phyloP scores from a whole-genome alignment of 192 early-diverging fungal species.

The Diversispora epigaea region DNA sequence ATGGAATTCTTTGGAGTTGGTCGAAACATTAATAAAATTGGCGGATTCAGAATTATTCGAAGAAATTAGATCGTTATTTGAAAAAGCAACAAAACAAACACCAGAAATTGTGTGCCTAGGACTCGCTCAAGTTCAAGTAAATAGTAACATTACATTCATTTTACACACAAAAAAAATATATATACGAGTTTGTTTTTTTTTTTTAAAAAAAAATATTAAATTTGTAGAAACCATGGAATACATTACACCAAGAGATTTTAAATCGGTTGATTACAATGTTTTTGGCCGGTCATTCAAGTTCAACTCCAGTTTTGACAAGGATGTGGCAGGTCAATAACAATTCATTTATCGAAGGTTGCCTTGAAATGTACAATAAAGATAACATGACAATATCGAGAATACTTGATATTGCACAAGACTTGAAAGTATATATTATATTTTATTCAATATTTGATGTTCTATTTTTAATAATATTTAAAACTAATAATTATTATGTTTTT shows the following conservation, averaged over 20 bases:
- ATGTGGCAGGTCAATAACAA: slow-evolving; percentile 68
- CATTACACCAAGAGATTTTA: slow-evolving; percentile 65
- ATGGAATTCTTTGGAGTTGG: slow-evolving; percentile 72
- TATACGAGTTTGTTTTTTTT: too few species aligned
- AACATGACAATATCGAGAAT: slow-evolving; percentile 55
- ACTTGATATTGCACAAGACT: slow-evolving; percentile 76
- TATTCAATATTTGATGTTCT: too few species aligned
- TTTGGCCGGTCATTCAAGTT: slow-evolving; percentile 60
- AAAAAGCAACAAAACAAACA: slow-evolving; percentile 57
- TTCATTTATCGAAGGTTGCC: slow-evolving; percentile 60
- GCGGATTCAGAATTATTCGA: slow-evolving; percentile 58
- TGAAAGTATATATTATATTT: slow-evolving; percentile 57
- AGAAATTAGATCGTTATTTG: slow-evolving; percentile 65
- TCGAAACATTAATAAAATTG: slow-evolving; percentile 62
- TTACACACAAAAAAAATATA: too few species aligned
- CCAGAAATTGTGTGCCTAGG: slow-evolving; percentile 76
- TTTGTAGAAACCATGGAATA: slow-evolving; percentile 46
- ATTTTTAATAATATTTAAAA: too few species aligned
- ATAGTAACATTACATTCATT: background rate
- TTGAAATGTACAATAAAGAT: slow-evolving; percentile 75
- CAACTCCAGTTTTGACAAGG: slow-evolving; percentile 65
- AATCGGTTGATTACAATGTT: slow-evolving; percentile 62
- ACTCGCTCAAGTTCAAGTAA: slow-evolving; percentile 65
- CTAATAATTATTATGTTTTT: background rate
- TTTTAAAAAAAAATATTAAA: background rate